Base-by-base conservation (phyloP, 371 early-diverging fungal species). In the Mortierella sp. region DNA sequence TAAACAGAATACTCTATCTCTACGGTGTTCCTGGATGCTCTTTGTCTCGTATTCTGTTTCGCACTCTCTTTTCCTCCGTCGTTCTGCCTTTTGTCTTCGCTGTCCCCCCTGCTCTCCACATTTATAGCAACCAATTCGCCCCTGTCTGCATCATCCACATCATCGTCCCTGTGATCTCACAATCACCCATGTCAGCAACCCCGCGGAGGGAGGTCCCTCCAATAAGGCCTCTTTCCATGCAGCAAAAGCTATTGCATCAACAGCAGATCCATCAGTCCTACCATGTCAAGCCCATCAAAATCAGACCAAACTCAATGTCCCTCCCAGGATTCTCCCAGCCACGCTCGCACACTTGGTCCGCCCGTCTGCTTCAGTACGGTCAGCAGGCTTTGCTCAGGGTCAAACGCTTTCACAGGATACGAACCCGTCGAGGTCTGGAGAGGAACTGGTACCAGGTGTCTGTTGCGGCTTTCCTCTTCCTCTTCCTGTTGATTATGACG, bases 231-330 rank as follows among this genome's bases (percentile, higher is more conserved):
- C 27, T 39, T 23, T 60, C 70, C 27, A 53, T 63, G 30, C 70
- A 62, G 14, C 64, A 70, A 52, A 62, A 70, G 50, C 30, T 54
- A 8, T 41, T 31, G 21, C 47, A 48, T 3, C 27, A 52, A 21
- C 69, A 68, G n/a, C 57, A 56, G 23, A 54, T 43, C 9, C 61
- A 57, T 4, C 57, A 58, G 24, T 50, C 60, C 34, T 55, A 66
- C 59, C 31, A 63, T 53, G 68, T 68, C 50, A 73, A 68, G 30
- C 75, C 75, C 49, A 73, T 73, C 56, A 73, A 68, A 42, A 73
- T 73, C 64, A 41, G 69, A 11, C 5, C 75, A 32, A 68, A 67
- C 51, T 63, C 69, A 0, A 64, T 64, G 60, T 44, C 41, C 34
- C 60, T 73, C 6, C 75, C 75, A 3, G 68, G 60, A 14, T 57